phyloP scores from a whole-genome alignment of 2,329 filamentous ascomycete species.

The Rhynchosporium agropyri region DNA sequence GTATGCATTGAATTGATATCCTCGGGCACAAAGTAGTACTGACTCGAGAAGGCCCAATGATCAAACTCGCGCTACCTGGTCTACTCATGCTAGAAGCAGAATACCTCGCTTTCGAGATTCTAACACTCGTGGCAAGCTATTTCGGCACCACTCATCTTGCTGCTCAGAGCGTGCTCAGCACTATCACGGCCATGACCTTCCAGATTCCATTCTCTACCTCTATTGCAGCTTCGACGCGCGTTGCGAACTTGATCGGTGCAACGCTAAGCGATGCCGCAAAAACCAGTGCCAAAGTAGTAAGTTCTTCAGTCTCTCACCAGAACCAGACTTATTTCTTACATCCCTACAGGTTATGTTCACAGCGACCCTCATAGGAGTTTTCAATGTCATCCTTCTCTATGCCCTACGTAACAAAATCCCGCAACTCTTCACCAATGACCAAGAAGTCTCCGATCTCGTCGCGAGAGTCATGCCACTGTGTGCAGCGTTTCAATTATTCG shows the following conservation, averaged over 20 bases:
- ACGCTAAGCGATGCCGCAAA: slow-evolving; percentile 79
- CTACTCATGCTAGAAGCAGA: slow-evolving; percentile 95
- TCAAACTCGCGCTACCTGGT: slow-evolving; percentile 83
- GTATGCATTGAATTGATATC: slow-evolving; percentile 25
- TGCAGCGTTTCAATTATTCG: slow-evolving; percentile 87
- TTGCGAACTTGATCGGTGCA: slow-evolving; percentile 91
- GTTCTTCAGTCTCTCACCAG: slow-evolving; percentile 18
- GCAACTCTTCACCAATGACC: slow-evolving; percentile 74
- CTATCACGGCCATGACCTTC: slow-evolving; percentile 78
- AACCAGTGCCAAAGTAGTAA: slow-evolving; percentile 71
- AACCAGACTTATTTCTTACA: slow-evolving; percentile 21
- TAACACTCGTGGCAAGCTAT: slow-evolving; percentile 80
- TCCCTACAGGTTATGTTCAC: slow-evolving; percentile 56
- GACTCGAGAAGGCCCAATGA: slow-evolving; percentile 63
- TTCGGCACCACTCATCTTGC: slow-evolving; percentile 80
- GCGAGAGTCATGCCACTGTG: slow-evolving; percentile 75
- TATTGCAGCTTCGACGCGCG: slow-evolving; percentile 83
- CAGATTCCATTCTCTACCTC: slow-evolving; percentile 91
- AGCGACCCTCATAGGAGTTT: slow-evolving; percentile 70
- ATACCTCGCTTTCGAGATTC: slow-evolving; percentile 88
- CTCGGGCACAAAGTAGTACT: slow-evolving; percentile 17
- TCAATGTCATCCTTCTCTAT: slow-evolving; percentile 74
- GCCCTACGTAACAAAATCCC: slow-evolving; percentile 74
- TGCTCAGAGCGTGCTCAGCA: slow-evolving; percentile 83
- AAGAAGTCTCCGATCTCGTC: slow-evolving; percentile 69